These are phyloP conservation scores for Plantago lanceolata DNA, from an alignment of 305 asterid genomes.

Conservation along the genomic window DNA sequence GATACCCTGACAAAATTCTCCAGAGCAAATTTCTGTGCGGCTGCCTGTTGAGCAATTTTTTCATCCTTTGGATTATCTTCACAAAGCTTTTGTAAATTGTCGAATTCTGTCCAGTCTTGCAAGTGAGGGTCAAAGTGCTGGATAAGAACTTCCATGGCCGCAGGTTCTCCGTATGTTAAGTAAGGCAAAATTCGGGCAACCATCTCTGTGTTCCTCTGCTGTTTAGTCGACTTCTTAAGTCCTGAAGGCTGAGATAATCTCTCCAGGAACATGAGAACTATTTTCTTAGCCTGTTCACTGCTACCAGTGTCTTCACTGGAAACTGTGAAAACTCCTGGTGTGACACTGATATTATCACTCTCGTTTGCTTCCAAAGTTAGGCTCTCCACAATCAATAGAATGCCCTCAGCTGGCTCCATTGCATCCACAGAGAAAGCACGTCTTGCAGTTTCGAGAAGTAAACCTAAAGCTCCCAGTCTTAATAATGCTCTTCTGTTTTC, in stretches of 20 bases:
- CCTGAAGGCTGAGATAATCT: constrained; percentile 94
- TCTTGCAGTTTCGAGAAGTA: constrained; percentile 96
- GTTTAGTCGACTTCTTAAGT: constrained; percentile 82
- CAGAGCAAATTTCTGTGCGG: constrained; percentile 81
- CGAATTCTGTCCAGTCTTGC: constrained; percentile 82
- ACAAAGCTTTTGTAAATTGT: constrained; percentile 60
- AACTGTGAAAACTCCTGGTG: constrained; percentile 67
- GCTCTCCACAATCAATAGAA: constrained; percentile 86
- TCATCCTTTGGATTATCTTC: constrained; percentile 82
- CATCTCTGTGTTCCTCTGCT: constrained; percentile 98
- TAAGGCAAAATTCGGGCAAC: constrained; percentile 98
- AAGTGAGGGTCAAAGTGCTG: constrained; percentile 95
- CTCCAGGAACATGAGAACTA: constrained; percentile 90
- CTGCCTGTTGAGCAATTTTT: constrained; percentile 61
- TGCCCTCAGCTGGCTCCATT: constrained; percentile 99
- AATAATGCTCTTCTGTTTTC: constrained; percentile 82
- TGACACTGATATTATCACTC: constrained; percentile 74
- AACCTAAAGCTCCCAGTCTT: constrained; percentile 77
- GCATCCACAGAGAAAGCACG: constrained; percentile 97
- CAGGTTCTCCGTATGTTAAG: constrained; percentile 96
- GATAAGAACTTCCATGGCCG: constrained; percentile 93
- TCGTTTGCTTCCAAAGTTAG: constrained; percentile 96
- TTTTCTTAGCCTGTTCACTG: constrained; percentile 96
- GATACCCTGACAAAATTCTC: constrained; percentile 97
- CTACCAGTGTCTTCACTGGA: constrained; percentile 84